Percentiles rank a stretch among this genome's conserved stretches.
Evolutionary conservation across 208 protist species (phyloP).

Genomic region (Naegleria lovaniensis): DNA sequence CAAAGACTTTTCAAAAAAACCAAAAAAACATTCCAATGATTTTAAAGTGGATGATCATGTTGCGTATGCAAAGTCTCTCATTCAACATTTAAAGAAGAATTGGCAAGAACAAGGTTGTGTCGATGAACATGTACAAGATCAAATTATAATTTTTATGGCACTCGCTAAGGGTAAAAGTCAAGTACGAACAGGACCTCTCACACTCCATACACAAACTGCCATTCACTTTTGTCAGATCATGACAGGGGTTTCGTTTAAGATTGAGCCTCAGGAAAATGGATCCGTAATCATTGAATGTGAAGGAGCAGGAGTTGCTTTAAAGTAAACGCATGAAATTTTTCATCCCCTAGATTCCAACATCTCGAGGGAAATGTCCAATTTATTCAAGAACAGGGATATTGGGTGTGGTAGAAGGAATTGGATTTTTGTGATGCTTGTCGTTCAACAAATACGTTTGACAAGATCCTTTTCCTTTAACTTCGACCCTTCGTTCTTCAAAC

Average conservation of each 20-base stretch:
- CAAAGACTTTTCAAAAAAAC: background rate
- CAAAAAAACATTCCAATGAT: background rate
- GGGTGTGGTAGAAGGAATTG: too few species aligned
- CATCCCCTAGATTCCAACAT: too few species aligned
- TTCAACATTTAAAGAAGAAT: background rate
- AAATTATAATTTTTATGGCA: slow-evolving; percentile 25
- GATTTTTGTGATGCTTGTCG: too few species aligned
- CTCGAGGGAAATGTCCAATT: too few species aligned
- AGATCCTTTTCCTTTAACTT: too few species aligned
- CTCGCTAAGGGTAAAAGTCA: background rate
- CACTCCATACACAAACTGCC: background rate
- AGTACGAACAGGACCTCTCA: background rate
- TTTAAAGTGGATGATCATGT: background rate
- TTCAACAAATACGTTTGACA: too few species aligned
- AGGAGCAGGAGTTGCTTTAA: background rate
- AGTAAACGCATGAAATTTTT: too few species aligned
- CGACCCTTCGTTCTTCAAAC: too few species aligned
- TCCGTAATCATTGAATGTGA: background rate
- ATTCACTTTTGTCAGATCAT: slow-evolving; percentile 13
- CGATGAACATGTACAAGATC: slow-evolving; percentile 26
- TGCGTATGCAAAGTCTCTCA: too few species aligned
- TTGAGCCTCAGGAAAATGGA: background rate
- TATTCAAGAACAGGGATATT: too few species aligned
- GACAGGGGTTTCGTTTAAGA: background rate
- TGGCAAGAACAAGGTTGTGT: slow-evolving; percentile 16